Percentiles rank a stretch among this genome's conserved stretches.
Evolutionary conservation across 1,139 yeast species (phyloP).

Genomic region (Taphrina wiesneri): DNA sequence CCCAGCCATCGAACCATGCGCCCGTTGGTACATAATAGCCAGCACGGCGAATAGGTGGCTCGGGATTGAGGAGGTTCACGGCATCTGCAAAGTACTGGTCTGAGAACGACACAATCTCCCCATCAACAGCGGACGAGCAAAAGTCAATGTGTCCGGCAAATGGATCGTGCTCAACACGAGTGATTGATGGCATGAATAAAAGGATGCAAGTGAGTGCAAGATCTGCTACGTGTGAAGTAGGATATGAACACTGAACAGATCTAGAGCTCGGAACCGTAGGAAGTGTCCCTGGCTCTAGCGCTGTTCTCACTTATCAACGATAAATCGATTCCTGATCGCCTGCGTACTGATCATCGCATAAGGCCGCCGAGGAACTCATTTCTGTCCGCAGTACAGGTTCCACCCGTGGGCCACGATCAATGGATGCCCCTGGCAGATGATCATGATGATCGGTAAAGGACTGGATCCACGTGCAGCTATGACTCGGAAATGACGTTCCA

Average conservation of each 20-base stretch:
- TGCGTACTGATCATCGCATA: not conserved
- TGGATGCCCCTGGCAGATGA: no score
- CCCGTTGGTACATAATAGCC: conserved; percentile 37
- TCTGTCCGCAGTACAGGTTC: not conserved
- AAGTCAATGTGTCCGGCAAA: conserved; percentile 52
- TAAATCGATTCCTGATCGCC: no score
- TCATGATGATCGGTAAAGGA: no score
- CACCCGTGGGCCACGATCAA: no score
- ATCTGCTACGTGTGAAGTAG: no score
- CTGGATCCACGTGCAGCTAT: no score
- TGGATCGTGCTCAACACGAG: conserved; percentile 22
- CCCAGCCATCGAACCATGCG: conserved; percentile 58
- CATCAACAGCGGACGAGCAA: conserved; percentile 82
- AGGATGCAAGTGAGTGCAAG: not conserved
- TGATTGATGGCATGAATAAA: conserved; percentile 6
- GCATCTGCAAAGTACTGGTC: conserved; percentile 98
- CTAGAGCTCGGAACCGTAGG: no score
- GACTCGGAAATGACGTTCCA: not conserved
- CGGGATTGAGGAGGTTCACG: conserved; percentile 78
- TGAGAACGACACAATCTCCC: conserved; percentile 63
- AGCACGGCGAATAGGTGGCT: conserved; percentile 61
- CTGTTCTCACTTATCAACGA: no score
- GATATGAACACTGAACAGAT: not conserved
- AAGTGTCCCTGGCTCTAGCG: no score
- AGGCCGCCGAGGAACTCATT: not conserved